Conservation (phyloP, 768 basidiomycete genomes). For the Udeniomyces megalosporus region DNA sequence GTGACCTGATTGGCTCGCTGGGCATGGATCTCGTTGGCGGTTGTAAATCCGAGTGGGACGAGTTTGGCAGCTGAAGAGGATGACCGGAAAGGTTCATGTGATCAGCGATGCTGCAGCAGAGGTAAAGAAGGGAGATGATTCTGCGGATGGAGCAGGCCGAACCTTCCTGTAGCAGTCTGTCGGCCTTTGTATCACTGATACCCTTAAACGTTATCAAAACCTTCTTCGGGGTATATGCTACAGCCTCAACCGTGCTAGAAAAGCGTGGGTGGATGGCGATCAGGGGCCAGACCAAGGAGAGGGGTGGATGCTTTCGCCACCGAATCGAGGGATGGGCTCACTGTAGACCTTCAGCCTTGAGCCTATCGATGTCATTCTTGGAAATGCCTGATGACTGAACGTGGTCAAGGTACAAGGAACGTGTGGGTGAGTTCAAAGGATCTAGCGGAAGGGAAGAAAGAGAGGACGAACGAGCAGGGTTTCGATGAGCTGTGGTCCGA, state of each 20-base stretch:
- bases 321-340: not conserved
- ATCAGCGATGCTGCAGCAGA: not conserved
- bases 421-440: not conserved
- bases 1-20: conserved; percentile 86
- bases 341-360: conserved; percentile 73
- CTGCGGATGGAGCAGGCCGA: not conserved
- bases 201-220: conserved; percentile 77
- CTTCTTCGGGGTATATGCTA: conserved; percentile 95
- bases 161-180: conserved; percentile 90
- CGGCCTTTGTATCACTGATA: conserved; percentile 90
- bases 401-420: not conserved
- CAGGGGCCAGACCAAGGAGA: not conserved
- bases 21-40: conserved; percentile 92
- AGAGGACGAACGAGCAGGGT: conserved; percentile 37
- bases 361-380: conserved; percentile 83
- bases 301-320: no score
- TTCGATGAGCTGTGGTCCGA: conserved; percentile 66
- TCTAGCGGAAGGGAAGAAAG: not conserved
- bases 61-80: conserved; percentile 64
- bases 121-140: not conserved
- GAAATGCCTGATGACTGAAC: conserved; percentile 71
- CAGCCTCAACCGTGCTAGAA: conserved; percentile 66
- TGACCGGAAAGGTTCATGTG: not conserved
- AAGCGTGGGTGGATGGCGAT: not conserved
- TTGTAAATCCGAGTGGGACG: conserved; percentile 92